Percentiles rank a stretch among this genome's conserved stretches.
phyloP scores from a whole-genome alignment of 140 eudicot species.

The Stevia rebaudiana region DNA sequence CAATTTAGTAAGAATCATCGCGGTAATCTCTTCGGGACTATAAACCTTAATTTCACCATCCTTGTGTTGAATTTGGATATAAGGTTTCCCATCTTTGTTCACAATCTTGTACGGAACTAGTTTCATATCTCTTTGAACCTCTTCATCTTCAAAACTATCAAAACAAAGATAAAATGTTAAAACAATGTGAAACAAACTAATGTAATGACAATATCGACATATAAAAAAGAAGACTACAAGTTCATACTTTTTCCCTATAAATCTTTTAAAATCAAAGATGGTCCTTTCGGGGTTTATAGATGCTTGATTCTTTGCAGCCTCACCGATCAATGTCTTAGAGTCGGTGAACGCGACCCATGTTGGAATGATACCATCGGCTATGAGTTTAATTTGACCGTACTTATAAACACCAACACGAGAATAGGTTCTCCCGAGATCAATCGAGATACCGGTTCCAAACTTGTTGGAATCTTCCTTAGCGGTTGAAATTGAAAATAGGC shows the following conservation, averaged over 20 bases:
- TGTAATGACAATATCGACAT: background rate
- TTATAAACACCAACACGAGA: conserved; percentile 83
- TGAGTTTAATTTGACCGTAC: conserved; percentile 69
- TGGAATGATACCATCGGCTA: conserved; percentile 81
- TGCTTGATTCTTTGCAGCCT: conserved; percentile 82
- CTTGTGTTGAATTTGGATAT: conserved; percentile 26
- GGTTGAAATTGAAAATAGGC: conserved; percentile 41
- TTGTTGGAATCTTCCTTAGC: conserved; percentile 59
- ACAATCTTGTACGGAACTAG: conserved; percentile 36
- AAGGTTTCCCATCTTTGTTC: conserved; percentile 37
- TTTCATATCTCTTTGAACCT: conserved; percentile 34
- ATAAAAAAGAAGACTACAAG: background rate
- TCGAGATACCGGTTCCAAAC: conserved; percentile 63
- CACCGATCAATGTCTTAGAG: conserved; percentile 63
- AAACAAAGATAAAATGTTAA: background rate
- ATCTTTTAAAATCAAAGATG: conserved; percentile 67
- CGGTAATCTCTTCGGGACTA: conserved; percentile 42
- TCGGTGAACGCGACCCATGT: conserved; percentile 83
- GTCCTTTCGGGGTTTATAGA: conserved; percentile 64
- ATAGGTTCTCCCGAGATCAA: conserved; percentile 71
- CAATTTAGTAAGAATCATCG: conserved; percentile 41
- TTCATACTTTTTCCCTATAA: conserved; percentile 68
- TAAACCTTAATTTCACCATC: conserved; percentile 35
- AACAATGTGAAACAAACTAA: background rate
- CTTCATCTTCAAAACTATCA: conserved; percentile 38